Evolutionary conservation across 768 basidiomycete species (phyloP), one percentile per base, ranked within the genome.

Genomic region (Mycena latifolia): DNA sequence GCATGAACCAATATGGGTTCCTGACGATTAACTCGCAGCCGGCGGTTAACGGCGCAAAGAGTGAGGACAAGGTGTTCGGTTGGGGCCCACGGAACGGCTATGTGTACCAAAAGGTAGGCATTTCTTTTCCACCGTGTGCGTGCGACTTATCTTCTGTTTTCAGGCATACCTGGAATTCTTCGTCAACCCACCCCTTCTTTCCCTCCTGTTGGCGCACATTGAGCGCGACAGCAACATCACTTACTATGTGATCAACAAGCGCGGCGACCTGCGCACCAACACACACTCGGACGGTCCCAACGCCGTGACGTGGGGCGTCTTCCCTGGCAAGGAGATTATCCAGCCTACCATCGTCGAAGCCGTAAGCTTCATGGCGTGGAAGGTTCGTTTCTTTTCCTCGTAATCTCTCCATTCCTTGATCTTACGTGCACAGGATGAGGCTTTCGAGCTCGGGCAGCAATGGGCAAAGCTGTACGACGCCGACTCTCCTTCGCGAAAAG

Each of bases 241-340:
- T 3, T 99, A 99, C 84, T 97, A 98, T 73, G 94, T 96, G 52
- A 97, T 98, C 78, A 98, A 98, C 86, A 94, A 92, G 77, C 88
- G 90, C 45, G 98, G 98, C 43, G 96, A 99, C 77, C 82, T 99
- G 54, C 88, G 91, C 60, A 98, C 98, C 53, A 99, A 99, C 83
- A 96, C 90, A 18, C 93, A 95, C 72, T 93, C 92, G 2, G 96
- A 98, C 55, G 95, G 96, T 3, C 96, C 98, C 28, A 98, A 98
- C 72, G 96, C 96, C n/a, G 95, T 98, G 20, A 98, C 96, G 1
- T 98, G 96, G 96, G 96, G 96, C 68, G 94, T 98, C 11, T 98
- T 97, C 85, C 95, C 96, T 6, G 94, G 94, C 61, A 98, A 98
- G 78, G 96, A 98, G 82, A 93, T 98, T 71, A 81, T 97, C 51